Percentiles rank a stretch among this genome's conserved stretches.
Evolutionary conservation across 768 basidiomycete genomes (phyloP).

Genomic region (Suillus subalutaceus): DNA sequence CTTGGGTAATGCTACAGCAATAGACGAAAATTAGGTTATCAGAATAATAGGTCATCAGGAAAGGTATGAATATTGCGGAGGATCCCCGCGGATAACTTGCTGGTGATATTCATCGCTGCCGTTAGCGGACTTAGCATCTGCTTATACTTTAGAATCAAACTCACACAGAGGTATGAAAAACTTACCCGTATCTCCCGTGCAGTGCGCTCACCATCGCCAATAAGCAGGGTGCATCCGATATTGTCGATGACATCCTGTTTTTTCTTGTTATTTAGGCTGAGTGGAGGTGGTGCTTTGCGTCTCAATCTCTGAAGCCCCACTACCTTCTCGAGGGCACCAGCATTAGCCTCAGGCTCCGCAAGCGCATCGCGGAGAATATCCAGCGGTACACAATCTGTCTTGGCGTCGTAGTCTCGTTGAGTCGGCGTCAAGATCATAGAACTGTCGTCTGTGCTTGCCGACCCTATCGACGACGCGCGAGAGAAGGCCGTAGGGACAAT

Average conservation of each 20-base stretch:
- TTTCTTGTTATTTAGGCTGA: background rate
- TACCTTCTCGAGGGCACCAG: slow-evolving; percentile 8
- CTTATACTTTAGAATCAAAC: background rate
- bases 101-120: slow-evolving; percentile 14
- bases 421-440: slow-evolving; percentile 14
- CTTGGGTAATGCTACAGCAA: background rate
- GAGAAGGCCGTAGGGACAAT: slow-evolving; percentile 15
- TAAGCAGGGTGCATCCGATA: slow-evolving; percentile 1
- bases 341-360: background rate
- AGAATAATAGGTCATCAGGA: background rate
- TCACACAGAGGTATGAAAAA: background rate
- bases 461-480: slow-evolving; percentile 17
- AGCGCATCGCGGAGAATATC: background rate
- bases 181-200: slow-evolving; percentile 1
- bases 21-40: background rate
- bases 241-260: background rate
- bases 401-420: background rate
- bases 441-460: slow-evolving; percentile 11
- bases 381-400: background rate
- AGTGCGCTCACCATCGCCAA: background rate
- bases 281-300: slow-evolving; percentile 10
- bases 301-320: slow-evolving; percentile 13
- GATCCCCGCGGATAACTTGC: slow-evolving; percentile 14
- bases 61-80: background rate
- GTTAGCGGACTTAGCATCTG: slow-evolving; percentile 9